Evolutionary conservation across 176 grass and related monocot genomes (phyloP), one percentile per base, ranked within the genome.

Genomic region (Phoenix dactylifera): DNA sequence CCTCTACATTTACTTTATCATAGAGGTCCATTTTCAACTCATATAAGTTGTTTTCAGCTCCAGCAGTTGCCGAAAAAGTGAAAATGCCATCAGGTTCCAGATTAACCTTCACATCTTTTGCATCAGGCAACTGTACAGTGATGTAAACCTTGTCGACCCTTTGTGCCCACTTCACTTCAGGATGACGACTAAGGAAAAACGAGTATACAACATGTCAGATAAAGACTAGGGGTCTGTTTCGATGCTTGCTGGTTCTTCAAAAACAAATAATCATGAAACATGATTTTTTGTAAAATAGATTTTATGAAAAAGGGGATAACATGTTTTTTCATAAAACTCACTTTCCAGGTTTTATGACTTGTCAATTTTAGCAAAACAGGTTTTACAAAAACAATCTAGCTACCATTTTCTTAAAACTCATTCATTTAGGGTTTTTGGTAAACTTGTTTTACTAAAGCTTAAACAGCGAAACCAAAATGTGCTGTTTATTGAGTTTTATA

Each of bases 91-190:
- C 84, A 64, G 88, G 84, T 59, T 98, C 72, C 59, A 98, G 62
- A 70, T 98, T 80, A 55, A 98, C 78, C 48, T 88, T 92, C 30
- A 83, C 93, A 83, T 98, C 88, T 64, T 98, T 98, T 24, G 87
- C 75, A 22, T 98, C 87, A 57, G 93, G 50, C 49, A 98, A 70
- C 59, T 98, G 84, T 61, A 98, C 69, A 5, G 87, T 98, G 63
- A 98, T 70, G 64, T 89, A 98, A 28, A 98, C 76, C 49, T 98
- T 86, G 76, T 98, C 93, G 48, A 82, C 55, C 71, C 93, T 92
- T 61, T 98, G 83, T 22, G 93, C 93, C 93, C 87, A 92, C 82
- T 78, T 89, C 51, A 92, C 73, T 74, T 88, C 85, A 29, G 92
- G 92, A 60, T 85, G 77, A 17, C 92, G 81, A 78, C 83, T 95